A percentile compares a stretch with the other conserved stretches of the same genome.
phyloP scores from a whole-genome alignment of 139 green algal genomes.

The Monoraphidium neglectum region DNA sequence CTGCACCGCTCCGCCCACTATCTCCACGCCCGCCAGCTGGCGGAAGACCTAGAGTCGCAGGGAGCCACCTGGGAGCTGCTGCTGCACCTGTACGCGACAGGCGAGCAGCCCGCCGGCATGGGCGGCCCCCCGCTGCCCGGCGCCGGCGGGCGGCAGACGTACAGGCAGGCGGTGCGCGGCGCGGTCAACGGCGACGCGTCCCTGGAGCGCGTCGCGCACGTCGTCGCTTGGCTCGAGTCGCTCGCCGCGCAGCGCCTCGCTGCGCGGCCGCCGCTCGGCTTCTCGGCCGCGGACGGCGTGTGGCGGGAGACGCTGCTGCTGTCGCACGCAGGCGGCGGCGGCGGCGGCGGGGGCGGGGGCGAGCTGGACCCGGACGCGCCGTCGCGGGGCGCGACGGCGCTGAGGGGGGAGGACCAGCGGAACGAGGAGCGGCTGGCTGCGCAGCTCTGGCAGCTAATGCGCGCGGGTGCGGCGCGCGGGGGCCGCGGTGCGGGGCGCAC shows the following conservation, averaged over 20 bases:
- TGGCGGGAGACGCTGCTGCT: conserved; percentile 64
- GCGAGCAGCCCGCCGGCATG: conserved; percentile 46
- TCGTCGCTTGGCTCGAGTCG: conserved; percentile 73
- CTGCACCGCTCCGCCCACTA: conserved; percentile 59
- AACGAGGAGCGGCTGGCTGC: conserved; percentile 64
- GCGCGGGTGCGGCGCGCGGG: conserved; percentile 61
- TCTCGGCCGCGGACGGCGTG: conserved; percentile 61
- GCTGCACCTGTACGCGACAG: conserved; percentile 61
- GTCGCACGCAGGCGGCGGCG: conserved; percentile 23
- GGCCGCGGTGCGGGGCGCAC: no score
- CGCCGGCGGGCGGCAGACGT: conserved; percentile 45
- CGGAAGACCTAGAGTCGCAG: conserved; percentile 63
- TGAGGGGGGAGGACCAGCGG: conserved; percentile 52
- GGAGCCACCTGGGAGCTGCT: conserved; percentile 70
- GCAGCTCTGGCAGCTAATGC: conserved; percentile 72
- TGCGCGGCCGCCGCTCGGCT: conserved; percentile 12
- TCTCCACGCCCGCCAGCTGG: conserved; percentile 47
- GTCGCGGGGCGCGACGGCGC: conserved; percentile 32
- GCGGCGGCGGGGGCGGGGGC: conserved; percentile 14
- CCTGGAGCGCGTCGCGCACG: conserved; percentile 48
- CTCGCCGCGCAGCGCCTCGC: conserved; percentile 51
- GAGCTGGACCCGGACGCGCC: conserved; percentile 84
- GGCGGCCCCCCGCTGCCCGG: conserved; percentile 47
- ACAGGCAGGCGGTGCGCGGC: conserved; percentile 50
- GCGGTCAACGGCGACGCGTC: conserved; percentile 36